Evolutionary conservation across 257 asterid species (phyloP).

Genomic region (Lycium ferocissimum): DNA sequence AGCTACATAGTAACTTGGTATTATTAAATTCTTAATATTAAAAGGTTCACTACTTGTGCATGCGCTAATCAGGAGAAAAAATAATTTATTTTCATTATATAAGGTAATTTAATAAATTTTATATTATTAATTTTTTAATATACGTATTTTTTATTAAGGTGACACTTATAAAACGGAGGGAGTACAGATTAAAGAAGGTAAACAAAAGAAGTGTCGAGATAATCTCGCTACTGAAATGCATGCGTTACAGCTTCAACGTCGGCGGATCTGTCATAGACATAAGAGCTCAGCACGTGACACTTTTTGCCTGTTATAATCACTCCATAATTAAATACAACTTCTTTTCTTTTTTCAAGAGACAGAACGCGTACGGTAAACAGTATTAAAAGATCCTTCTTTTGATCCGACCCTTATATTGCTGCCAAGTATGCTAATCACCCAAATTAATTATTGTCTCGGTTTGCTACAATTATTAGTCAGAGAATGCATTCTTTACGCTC

Average conservation of each 20-base stretch:
- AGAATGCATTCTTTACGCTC: not conserved
- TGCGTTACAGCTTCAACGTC: conserved; percentile 5
- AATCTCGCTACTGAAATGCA: not conserved
- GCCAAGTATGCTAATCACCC: conserved; percentile 11
- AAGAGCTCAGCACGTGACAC: not conserved
- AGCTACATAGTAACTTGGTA: too few species aligned
- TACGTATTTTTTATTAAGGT: too few species aligned
- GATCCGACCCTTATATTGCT: not conserved
- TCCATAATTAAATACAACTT: not conserved
- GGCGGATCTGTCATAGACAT: conserved; percentile 22
- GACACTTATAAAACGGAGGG: too few species aligned
- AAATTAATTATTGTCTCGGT: conserved; percentile 19
- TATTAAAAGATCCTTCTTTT: not conserved
- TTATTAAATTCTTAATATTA: too few species aligned
- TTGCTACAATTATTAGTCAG: not conserved
- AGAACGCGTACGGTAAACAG: not conserved
- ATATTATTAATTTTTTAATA: too few species aligned
- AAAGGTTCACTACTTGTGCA: too few species aligned
- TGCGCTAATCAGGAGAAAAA: too few species aligned
- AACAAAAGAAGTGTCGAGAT: not conserved
- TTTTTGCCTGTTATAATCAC: not conserved
- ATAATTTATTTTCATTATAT: too few species aligned
- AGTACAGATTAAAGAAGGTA: too few species aligned
- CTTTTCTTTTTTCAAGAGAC: not conserved
- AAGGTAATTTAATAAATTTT: too few species aligned